Base-by-base conservation (phyloP, 208 protist species). In the Leishmania lainsoni region DNA sequence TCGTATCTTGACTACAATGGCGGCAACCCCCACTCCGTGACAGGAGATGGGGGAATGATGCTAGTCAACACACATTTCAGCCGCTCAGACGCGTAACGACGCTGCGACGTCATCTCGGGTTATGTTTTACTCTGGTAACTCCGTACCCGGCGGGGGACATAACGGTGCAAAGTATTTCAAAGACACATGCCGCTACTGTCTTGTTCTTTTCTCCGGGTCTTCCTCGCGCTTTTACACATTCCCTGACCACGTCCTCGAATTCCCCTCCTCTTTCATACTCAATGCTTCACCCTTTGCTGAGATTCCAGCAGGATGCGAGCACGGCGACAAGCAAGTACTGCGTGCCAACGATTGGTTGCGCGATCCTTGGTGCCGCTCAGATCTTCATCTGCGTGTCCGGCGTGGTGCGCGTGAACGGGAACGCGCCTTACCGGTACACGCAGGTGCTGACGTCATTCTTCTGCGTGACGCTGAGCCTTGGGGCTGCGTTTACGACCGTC, bases 341-440 rank as follows among this genome's bases (percentile, higher is more conserved):
- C 84, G 83, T 91, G 45, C 84, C 93, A 9, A 80, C 76, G 76
- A 85, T 91, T 65, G 90, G 83, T 29, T 92, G 94, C 45, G 73
- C 96, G 20, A 78, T 96, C 49, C 85, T 93, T 74, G 94, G 94
- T 83, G 20, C 93, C 4, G 72, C 79, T 2, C 70, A 93, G 56
- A 89, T 91, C 61, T n/a, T 93, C 49, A 70, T 92, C 39, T 86
- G 81, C 61, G 88, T 93, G 71, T 84, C 86, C 0, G 83, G 81
- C 39, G 90, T 92, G 63, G 92, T 95, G 89, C 96, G 93, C 78
- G 88, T 95, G 49, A 81, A 86, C 58, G 69, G 95, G 80, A 93
- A 93, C 71, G 91, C 87, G 29, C 87, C 86, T 42, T 84, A 85
- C 51, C 88, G 89, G 70, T 87, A 90, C 86, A 80, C 42, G 48